Evolutionary conservation across 441 rosid genomes (phyloP), one percentile per base, ranked within the genome.

Genomic region (Erodium texanum): DNA sequence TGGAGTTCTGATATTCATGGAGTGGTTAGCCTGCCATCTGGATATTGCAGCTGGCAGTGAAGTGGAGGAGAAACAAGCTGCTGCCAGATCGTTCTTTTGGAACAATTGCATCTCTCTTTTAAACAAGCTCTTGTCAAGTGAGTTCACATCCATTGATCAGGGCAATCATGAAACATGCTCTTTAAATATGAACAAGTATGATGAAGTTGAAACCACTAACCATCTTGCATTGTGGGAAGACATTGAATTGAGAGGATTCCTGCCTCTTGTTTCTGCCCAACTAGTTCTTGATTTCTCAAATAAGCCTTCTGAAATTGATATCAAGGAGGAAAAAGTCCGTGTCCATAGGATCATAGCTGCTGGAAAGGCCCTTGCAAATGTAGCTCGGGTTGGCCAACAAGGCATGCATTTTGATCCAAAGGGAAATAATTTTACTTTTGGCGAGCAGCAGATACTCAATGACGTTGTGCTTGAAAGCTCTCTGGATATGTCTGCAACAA

Each of bases 181-280:
- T 70, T 50, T 16, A 22, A 65, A 64, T 62, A 70, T 70, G 73
- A 70, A 64, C 52, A 62, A 34, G 15, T 70, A 70, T 52, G 73
- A 70, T 48, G 73, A 70, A 70, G 73, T 63, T 18, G 73, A 70
- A 70, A 64, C 73, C 22, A 66, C 56, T 48, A 50, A 64, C 64
- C 68, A 68, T 7, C 64, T 64, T 52, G 73, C 73, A 27, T 64
- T 70, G 73, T 70, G 73, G 68, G 73, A 70, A 48, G 73, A 70
- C 65, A 27, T 70, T 70, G 73, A 70, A 27, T 32, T 70, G 64
- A 70, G 68, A 70, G 73, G 68, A 32, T 70, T 70, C 61, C 43
- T 64, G 63, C 73, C 73, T 58, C 73, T 64, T 34, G 64, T 38
- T 70, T 41, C 73, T 32, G 68, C 73, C n/a, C 73, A 70, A 11